Base-by-base conservation (phyloP, 345 rosid species). In the Trapa incisa region DNA sequence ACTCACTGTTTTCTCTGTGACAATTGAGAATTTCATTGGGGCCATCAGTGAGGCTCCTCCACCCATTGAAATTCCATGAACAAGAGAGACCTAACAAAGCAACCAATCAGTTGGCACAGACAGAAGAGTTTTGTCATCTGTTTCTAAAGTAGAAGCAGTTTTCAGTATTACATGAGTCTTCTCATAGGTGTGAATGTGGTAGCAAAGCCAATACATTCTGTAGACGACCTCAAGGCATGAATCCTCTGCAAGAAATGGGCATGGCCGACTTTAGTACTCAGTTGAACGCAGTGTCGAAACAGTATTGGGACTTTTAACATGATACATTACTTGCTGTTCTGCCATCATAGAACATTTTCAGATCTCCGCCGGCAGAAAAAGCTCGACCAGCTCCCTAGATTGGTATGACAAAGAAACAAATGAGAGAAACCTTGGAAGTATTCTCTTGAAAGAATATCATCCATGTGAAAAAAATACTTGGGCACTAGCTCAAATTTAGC, bases 361-460 rank as follows among this genome's bases (percentile, higher is more conserved):
- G 84, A 80, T 93, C 98, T 64, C 97, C 97, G 68, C 98, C 98
- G 0, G 98, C 98, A 17, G 98, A 93, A 76, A 90, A 93, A 71
- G 94, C 97, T 43, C 96, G 80, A 3, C 97, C 97, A 42, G 84
- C 84, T 73, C 97, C 98, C 98, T 92, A 74, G n/a, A 12, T 62
- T 62, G n/a, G 6, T 37, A 48, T 35, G 60, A 36, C 38, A 58
- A 58, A 58, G 3, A 7, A 29, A 35, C 56, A 50, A 50, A 50
- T 1, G 12, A 58, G 38, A 58, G 38, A 45, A 58, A 58, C 33
- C 13, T 17, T 33, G 5, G n/a, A 4, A n/a, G 32, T 4, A 8
- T 53, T 53, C 22, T 5, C 29, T n/a, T n/a, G 22, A 53, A 3
- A n/a, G 22, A 53, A 2, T 13, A 45, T 45, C 48, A 45, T 45